A percentile compares a stretch with the other conserved stretches of the same genome.
Evolutionary conservation across 139 green algal genomes (phyloP).

Genomic region (Chlorella sp.): DNA sequence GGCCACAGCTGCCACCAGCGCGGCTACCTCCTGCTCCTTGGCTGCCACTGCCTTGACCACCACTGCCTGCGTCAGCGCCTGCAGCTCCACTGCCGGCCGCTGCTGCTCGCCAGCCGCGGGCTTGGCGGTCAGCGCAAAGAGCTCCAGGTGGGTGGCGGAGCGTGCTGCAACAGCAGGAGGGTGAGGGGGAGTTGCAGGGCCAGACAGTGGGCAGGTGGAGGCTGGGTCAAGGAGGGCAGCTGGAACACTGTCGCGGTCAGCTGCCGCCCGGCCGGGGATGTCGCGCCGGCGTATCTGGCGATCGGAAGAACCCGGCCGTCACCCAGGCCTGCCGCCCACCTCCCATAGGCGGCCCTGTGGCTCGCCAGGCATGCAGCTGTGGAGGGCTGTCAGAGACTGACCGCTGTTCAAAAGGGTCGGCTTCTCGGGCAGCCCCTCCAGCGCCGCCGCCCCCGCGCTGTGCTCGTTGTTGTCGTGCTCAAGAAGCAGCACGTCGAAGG

Average conservation of each 20-base stretch:
- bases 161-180: not conserved
- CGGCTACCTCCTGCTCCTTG: slow-evolving; percentile 12
- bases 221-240: not conserved
- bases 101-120: not conserved
- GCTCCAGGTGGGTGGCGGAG: slow-evolving; percentile 18
- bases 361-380: not conserved
- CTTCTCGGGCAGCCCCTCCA: not conserved
- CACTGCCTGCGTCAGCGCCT: not conserved
- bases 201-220: not conserved
- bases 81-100: not conserved
- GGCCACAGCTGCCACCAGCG: slow-evolving; percentile 24
- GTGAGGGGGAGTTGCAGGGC: not conserved
- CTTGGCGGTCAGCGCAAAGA: slow-evolving; percentile 5
- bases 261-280: not conserved
- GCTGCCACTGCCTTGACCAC: slow-evolving; percentile 13
- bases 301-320: not conserved
- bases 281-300: not conserved
- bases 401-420: not conserved
- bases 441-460: not conserved
- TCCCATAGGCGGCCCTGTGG: not conserved
- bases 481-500: slow-evolving; percentile 20
- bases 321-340: not conserved
- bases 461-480: not conserved
- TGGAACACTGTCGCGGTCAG: not conserved
- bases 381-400: not conserved